Conservation (phyloP, 2,329 filamentous ascomycete genomes). For the Nigrospora osmanthi region DNA sequence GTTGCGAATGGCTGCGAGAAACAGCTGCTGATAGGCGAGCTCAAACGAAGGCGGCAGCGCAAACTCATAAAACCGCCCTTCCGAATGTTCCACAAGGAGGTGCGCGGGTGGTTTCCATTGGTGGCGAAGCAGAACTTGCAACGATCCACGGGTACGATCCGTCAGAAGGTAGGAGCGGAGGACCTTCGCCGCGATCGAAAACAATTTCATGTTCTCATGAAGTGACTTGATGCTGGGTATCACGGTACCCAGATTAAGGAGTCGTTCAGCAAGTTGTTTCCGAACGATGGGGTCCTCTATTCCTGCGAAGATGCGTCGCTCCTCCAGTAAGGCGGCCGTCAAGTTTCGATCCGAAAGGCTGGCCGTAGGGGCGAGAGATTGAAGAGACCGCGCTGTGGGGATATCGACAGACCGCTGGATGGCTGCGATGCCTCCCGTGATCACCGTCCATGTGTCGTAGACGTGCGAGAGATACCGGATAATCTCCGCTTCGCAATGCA, state of each 20-base stretch:
- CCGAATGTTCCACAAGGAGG: background rate
- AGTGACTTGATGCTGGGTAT: background rate
- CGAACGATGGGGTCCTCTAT: background rate
- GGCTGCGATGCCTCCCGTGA: background rate
- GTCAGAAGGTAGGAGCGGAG: background rate
- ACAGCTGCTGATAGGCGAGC: background rate
- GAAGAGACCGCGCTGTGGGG: background rate
- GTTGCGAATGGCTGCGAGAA: background rate
- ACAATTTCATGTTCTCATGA: background rate
- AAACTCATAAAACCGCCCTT: background rate
- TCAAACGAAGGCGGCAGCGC: background rate
- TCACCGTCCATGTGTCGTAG: background rate
- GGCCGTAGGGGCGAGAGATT: background rate
- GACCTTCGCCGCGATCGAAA: background rate
- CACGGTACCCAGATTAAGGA: background rate
- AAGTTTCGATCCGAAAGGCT: background rate
- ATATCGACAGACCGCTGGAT: background rate
- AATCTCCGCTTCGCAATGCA: background rate
- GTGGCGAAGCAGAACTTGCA: background rate
- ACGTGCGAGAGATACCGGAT: background rate
- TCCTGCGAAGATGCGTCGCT: background rate
- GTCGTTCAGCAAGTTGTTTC: background rate
- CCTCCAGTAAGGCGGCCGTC: background rate
- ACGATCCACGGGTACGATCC: background rate
- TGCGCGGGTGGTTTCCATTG: background rate